A percentile compares a stretch with the other conserved stretches of the same genome.
phyloP scores from a whole-genome alignment of 2,329 filamentous ascomycete genomes.

The Fusarium pseudocircinatum region DNA sequence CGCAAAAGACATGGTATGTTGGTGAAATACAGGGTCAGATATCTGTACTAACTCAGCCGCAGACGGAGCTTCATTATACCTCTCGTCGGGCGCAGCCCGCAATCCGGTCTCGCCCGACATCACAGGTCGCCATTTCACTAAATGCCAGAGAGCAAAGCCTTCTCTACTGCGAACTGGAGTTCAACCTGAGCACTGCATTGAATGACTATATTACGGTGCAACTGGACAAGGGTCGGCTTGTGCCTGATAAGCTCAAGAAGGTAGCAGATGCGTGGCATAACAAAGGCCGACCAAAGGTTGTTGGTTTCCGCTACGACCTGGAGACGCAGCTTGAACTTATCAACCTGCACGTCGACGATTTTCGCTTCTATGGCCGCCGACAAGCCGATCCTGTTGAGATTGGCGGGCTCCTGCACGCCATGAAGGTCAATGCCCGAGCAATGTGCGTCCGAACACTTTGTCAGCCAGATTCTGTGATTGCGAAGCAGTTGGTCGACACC shows the following conservation, averaged over 20 bases:
- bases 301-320: slow-evolving; percentile 67
- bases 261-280: slow-evolving; percentile 62
- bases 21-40: background rate
- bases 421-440: slow-evolving; percentile 62
- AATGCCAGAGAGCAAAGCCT: slow-evolving; percentile 66
- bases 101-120: slow-evolving; percentile 42
- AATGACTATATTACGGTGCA: slow-evolving; percentile 63
- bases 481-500: slow-evolving; percentile 65
- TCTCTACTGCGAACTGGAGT: slow-evolving; percentile 69
- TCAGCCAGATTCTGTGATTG: slow-evolving; percentile 66
- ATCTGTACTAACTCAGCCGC: slow-evolving; percentile 18
- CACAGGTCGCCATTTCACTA: slow-evolving; percentile 59
- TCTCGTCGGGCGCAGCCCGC: slow-evolving; percentile 46
- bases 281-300: slow-evolving; percentile 63
- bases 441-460: slow-evolving; percentile 66
- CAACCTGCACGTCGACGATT: slow-evolving; percentile 59
- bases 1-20: slow-evolving; percentile 63
- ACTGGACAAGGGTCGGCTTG: slow-evolving; percentile 64
- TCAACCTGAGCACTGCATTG: slow-evolving; percentile 60
- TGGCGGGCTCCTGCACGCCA: slow-evolving; percentile 59
- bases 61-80: slow-evolving; percentile 52
- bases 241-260: slow-evolving; percentile 61
- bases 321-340: slow-evolving; percentile 69
- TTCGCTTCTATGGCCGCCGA: slow-evolving; percentile 63
- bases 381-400: slow-evolving; percentile 56